These are phyloP conservation scores for Hebeloma cylindrosporum DNA, from an alignment of 768 basidiomycete genomes.

Conservation along the genomic window DNA sequence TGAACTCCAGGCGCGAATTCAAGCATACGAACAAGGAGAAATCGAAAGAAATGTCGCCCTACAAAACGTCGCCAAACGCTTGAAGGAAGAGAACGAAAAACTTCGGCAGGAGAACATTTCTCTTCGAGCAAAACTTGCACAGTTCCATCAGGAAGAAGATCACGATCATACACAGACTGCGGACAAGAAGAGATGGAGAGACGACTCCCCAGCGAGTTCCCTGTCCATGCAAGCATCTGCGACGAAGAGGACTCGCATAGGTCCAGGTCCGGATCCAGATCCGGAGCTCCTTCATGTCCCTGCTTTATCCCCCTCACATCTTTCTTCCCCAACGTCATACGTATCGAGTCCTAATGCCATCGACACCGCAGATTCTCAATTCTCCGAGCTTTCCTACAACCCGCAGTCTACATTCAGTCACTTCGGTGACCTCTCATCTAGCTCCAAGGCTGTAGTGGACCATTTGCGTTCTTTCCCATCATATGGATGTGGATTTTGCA, in stretches of 20 bases:
- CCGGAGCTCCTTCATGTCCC: constrained; percentile 32
- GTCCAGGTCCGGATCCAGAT: constrained; percentile 19
- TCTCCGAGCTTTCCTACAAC: constrained; percentile 35
- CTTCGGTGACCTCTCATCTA: constrained; percentile 32
- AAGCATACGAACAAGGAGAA: constrained; percentile 88
- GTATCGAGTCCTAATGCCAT: constrained; percentile 51
- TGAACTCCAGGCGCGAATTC: constrained; percentile 82
- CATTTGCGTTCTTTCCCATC: constrained; percentile 38
- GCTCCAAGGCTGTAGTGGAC: constrained; percentile 26
- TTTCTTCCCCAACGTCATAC: too few species aligned
- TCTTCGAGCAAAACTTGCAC: constrained; percentile 52
- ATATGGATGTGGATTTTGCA: constrained; percentile 77
- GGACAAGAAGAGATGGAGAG: constrained; percentile 61
- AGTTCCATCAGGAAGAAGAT: constrained; percentile 40
- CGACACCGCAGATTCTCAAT: constrained; percentile 33
- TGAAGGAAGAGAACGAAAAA: constrained; percentile 84
- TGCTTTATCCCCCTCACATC: constrained; percentile 43
- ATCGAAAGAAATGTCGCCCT: constrained; percentile 84
- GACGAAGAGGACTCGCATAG: constrained; percentile 28
- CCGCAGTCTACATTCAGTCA: constrained; percentile 28
- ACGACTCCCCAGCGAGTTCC: constrained; percentile 38
- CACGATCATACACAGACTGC: constrained; percentile 10
- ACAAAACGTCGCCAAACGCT: constrained; percentile 77
- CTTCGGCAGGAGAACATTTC: constrained; percentile 65
- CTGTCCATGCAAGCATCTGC: constrained; percentile 9